These are phyloP conservation scores for Candida maris DNA, from an alignment of 805 yeast genomes.

Conservation along the genomic window DNA sequence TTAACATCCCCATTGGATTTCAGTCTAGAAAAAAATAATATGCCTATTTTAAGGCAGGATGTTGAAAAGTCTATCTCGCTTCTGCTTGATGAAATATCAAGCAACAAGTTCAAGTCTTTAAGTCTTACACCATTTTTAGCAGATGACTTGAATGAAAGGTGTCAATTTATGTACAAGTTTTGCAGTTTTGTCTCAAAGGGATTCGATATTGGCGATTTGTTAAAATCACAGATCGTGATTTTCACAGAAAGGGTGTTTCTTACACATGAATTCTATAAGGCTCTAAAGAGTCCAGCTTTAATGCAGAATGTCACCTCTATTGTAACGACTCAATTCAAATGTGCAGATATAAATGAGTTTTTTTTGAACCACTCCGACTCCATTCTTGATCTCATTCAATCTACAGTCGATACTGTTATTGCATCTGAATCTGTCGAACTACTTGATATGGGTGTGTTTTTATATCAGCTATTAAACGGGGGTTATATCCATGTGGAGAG, in stretches of 20 bases:
- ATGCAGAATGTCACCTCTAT: constrained; percentile 1
- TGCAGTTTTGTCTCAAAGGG: constrained; percentile 20
- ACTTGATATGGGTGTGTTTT: constrained; percentile 8
- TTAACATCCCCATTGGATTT: constrained; percentile 17
- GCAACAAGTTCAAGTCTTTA: constrained; percentile 53
- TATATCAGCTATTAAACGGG: constrained; percentile 10
- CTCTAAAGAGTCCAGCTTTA: constrained; percentile 1
- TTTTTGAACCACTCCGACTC: constrained; percentile 5
- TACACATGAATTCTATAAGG: constrained; percentile 12
- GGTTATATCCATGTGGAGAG: constrained; percentile 20
- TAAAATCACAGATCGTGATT: constrained; percentile 14
- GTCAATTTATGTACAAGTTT: constrained; percentile 23
- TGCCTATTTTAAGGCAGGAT: constrained; percentile 36
- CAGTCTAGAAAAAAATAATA: constrained; percentile 35
- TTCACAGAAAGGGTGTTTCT: constrained; percentile 18
- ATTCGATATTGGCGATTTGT: constrained; percentile 12
- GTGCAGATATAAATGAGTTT: constrained; percentile 6
- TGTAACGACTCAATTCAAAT: constrained; percentile 1
- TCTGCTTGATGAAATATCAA: constrained; percentile 54
- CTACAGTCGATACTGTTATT: constrained; percentile 3
- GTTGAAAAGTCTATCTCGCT: constrained; percentile 48
- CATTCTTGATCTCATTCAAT: constrained; percentile 6
- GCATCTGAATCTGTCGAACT: constrained; percentile 10
- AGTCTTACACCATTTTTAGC: constrained; percentile 46
- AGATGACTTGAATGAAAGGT: constrained; percentile 50